These are phyloP conservation scores for Helianthus tuberosus DNA, from an alignment of 129 eudicot species.

Conservation along the genomic window DNA sequence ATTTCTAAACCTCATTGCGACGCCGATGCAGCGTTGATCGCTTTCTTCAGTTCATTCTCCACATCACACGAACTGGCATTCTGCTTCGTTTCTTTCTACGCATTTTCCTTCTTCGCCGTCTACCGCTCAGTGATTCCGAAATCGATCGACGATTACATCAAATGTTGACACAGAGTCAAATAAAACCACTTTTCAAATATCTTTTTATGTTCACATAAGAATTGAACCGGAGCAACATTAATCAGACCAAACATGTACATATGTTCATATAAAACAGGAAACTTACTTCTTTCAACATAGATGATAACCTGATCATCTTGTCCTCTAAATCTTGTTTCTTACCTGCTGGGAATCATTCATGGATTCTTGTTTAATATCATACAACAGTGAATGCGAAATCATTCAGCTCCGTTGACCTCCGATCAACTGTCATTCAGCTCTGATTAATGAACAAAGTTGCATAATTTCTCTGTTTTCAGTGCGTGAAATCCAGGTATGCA, in stretches of 20 bases:
- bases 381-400: too few species aligned
- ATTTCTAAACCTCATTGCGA: constrained; percentile 51
- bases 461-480: too few species aligned
- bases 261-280: not conserved
- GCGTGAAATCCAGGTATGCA: too few species aligned
- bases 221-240: too few species aligned
- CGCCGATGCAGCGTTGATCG: constrained; percentile 74
- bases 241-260: too few species aligned
- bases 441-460: too few species aligned
- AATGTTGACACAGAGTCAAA: too few species aligned
- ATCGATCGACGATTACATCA: too few species aligned
- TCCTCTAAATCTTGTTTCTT: constrained; percentile 71
- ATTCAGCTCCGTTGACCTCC: too few species aligned
- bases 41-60: constrained; percentile 85
- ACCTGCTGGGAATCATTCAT: constrained; percentile 42
- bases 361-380: constrained; percentile 38
- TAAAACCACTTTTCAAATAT: too few species aligned
- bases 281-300: constrained; percentile 79
- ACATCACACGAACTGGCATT: constrained; percentile 44
- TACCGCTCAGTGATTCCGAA: constrained; percentile 42
- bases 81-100: constrained; percentile 53
- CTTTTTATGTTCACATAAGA: too few species aligned
- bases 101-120: constrained; percentile 61
- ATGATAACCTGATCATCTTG: constrained; percentile 68
- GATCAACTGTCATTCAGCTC: too few species aligned